These are phyloP conservation scores for Metschnikowia peoriensis DNA, from an alignment of 805 yeast species.

Conservation along the genomic window DNA sequence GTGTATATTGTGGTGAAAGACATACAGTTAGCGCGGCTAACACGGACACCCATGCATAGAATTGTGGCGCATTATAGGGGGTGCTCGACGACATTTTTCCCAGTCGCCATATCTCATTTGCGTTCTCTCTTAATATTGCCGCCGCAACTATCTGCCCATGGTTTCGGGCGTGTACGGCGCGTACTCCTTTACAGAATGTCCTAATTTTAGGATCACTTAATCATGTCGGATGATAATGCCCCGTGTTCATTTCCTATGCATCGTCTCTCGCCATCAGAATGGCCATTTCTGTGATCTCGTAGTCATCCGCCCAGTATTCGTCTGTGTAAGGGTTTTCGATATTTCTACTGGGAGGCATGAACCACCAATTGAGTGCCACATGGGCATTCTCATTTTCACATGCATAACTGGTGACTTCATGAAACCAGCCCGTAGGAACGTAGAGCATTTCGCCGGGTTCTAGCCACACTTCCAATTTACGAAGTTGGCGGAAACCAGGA, in stretches of 20 bases:
- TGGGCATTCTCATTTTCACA: conserved; percentile 39
- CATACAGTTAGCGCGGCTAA: background rate
- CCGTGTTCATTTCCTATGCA: background rate
- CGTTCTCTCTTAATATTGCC: no score
- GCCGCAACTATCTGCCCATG: no score
- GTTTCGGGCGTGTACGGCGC: no score
- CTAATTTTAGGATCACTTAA: background rate
- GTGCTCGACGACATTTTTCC: background rate
- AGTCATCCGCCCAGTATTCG: conserved; percentile 55
- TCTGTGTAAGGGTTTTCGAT: conserved; percentile 42
- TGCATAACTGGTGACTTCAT: conserved; percentile 71
- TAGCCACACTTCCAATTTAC: conserved; percentile 46
- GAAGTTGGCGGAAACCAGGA: conserved; percentile 47
- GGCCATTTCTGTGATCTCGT: conserved; percentile 38
- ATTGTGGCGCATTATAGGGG: background rate
- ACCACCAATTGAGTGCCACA: conserved; percentile 74
- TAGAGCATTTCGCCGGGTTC: conserved; percentile 66
- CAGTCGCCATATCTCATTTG: no score
- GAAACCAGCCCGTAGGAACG: conserved; percentile 80
- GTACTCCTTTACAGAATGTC: background rate
- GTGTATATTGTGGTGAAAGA: background rate
- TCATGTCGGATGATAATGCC: background rate
- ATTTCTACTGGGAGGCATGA: conserved; percentile 55
- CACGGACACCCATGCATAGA: background rate
- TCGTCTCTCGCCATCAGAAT: conserved; percentile 12